Evolutionary conservation across 805 yeast genomes (phyloP), one percentile per base, ranked within the genome.

Genomic region (Blastobotrys americana): DNA sequence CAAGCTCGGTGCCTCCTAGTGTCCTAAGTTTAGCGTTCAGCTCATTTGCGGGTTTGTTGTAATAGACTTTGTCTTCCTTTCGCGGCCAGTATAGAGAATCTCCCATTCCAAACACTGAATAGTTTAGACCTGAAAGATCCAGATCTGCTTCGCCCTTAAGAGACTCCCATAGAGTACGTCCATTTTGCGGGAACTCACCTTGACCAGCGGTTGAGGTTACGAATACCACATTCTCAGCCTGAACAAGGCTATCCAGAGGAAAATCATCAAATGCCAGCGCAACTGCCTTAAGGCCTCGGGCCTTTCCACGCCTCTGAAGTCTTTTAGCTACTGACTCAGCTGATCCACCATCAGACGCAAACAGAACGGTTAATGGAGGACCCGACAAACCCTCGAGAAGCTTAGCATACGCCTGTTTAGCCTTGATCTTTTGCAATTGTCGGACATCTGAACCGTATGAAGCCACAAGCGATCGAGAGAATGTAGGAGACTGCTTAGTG

Each of bases 11-110:
- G 48, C 84, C 96, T 36, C 95, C 93, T 47, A 86, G 72, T 47
- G 82, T 68, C 51, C 67, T 69, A 50, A 90, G 67, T 51, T 82
- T 79, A 51, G 75, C 76, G 60, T 66, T 70, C 51, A 90, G 68
- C 63, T 88, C 96, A 52, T 73, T 74, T 16, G 82, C 77, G 13
- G 97, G 97, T 63, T 88, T 89, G 71, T 90, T 90, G 69, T 87
- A 90, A 69, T 85, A 90, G 63, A 84, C 90, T 55, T 80, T 80
- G 68, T 90, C 97, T 66, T 90, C 95, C 64, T 86, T 85, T 68
- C 97, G 78, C 56, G 97, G 97, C 97, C 97, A 90, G 70, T 90
- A 88, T 59, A 77, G 77, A 40, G 85, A 77, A 63, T 83, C 93
- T 58, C 93, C 93, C 59, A 83, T 70, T 57, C 88, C 90, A 55